Base-by-base conservation (phyloP, 2,329 filamentous ascomycete species). In the Phoma herbarum region DNA sequence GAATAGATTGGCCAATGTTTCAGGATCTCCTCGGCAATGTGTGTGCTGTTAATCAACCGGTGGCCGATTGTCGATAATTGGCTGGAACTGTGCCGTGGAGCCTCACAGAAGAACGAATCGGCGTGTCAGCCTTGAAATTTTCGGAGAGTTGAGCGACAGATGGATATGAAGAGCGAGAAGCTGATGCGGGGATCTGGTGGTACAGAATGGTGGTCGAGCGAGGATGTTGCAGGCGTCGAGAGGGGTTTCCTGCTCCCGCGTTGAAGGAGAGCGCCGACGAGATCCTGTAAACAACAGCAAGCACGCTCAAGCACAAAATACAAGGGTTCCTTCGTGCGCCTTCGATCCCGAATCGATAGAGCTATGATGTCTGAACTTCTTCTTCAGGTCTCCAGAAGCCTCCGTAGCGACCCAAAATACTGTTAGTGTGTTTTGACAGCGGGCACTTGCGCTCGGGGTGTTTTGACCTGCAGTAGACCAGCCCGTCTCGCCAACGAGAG, bases 1-100 rank as follows among this genome's bases (percentile, higher is more conserved):
- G 20, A 25, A 14, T n/a, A 47, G 3, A 43, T 33, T 43, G 42
- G 31, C 31, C 33, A 46, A 14, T 47, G 47, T 57, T n/a, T 46
- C 54, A 57, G 14, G 26, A 41, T 41, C n/a, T 46, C 25, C 18
- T 33, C 10, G 14, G 18, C 11, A 28, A 10, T n/a, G 16, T 25
- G 14, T 44, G 4, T 26, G 25, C 3, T 46, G 3, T 35, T 41
- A 47, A 22, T 26, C 37, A 26, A 10, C 54, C 20, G 42, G 39
- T 42, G 25, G 47, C 26, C 20, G 20, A 35, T 25, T 16, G 20
- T 31, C 11, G 28, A 47, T 14, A 4, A 25, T 14, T 2, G n/a
- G 7, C 25, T 22, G 12, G 16, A 20, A 10, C 35, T 20, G 18
- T 47, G 20, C 33, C 22, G 52, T 33, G 28, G 20, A 29, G 23